Base-by-base conservation (phyloP, 139 green algal species). In the Chlamydomonas sp. region DNA sequence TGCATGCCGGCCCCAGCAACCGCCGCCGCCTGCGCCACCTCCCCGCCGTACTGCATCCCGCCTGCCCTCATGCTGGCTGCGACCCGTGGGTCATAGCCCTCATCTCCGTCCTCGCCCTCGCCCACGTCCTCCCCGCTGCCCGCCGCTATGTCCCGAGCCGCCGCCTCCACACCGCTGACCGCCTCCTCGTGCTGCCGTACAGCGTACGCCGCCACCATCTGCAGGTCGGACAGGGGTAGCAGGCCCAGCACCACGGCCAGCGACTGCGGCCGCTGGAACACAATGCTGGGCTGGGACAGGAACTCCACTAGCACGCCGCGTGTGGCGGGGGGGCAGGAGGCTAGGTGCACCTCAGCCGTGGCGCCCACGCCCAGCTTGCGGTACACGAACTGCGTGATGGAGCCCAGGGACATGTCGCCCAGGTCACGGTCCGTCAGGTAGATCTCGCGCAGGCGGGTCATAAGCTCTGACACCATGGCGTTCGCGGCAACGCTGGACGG, bases 171-270 rank as follows among this genome's bases (percentile, higher is more conserved):
- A 72, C 79, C 80, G 83, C 78, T 89, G n/a, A 74, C 89, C 2
- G 76, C 84, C 58, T 89, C 79, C 59, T 89, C 84, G 74, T 87
- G 87, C 90, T 93, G 90, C 6, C 79, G 83, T 62, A 93, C 86
- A 3, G 92, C 90, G 78, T 93, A 95, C 3, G 89, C 91, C 58
- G 92, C 86, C 60, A 92, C 93, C 89, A 93, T 93, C 72, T 93
- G 92, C 63, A 95, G 85, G 85, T 94, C 90, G 8, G 76, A 59
- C 3, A 90, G 80, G 16, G 92, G 87, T 16, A 96, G 89, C 77
- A 91, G 92, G 20, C 89, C 83, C 82, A 96, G 89, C 31, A 92
- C 90, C 2, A 88, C 89, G 8, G 87, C 89, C 85, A 95, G 89
- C 58, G 90, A 86, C 68, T 93, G 90, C 15, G 91, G 91, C 14